Evolutionary conservation across 129 eudicot genomes (phyloP), one percentile per base, ranked within the genome.

Genomic region (Escallonia herrerae): DNA sequence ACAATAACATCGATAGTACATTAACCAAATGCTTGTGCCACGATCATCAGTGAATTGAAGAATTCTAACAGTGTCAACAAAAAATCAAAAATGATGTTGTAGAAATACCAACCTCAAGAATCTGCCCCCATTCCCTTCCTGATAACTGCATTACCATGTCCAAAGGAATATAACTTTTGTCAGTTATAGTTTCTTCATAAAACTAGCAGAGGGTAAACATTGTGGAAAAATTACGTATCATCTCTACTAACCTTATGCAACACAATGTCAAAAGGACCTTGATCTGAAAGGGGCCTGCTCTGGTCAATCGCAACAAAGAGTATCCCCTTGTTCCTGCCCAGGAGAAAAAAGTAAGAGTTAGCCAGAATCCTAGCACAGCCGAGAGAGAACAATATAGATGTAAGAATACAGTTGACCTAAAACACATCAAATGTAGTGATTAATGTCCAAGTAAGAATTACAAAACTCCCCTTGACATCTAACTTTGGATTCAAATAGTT

Each of bases 181-280:
- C 14, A 83, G 70, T n/a, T 0, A 13, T 8, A 53, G 6, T 8
- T 7, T 46, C 47, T 5, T 38, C 5, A 15, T 2, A 46, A 58
- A 58, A 10, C 8, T 58, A 8, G 40, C 2, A 66, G 6, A 13
- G 33, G n/a, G 33, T 22, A 22, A 12, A n/a, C 12, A 11, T 49
- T 56, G 10, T n/a, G 5, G 2, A 51, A 51, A 5, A 0, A 22
- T 22, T 22, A 22, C 33, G 1, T 22, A 22, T 22, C 33, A 22
- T 65, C 7, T 52, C 50, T 77, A 68, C 80, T 70, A 73, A 89
- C 96, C 96, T 89, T 93, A 68, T 93, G 96, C 74, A 89, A 63
- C 64, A 93, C 84, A 80, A 89, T 82, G 84, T 85, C 93, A 68
- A 93, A 93, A 62, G 99, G 96, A 62, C 99, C 99, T 84, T 93